Evolutionary conservation across 2,329 filamentous ascomycete species (phyloP), one percentile per base, ranked within the genome.

Genomic region (Penicillium sp.): DNA sequence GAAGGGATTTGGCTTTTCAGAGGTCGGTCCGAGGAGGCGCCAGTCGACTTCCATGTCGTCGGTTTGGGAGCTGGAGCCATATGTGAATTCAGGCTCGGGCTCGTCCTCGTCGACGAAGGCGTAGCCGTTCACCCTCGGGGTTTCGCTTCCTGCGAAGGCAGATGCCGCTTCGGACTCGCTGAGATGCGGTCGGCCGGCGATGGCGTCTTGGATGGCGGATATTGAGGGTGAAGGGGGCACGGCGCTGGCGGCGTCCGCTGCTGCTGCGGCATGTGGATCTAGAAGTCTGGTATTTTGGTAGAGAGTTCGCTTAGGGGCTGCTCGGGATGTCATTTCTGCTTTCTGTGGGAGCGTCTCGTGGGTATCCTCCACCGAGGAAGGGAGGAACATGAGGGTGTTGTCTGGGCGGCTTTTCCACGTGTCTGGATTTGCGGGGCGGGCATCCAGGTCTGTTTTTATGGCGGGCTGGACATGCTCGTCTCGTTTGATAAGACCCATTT

Each of bases 91-190:
- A 1, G 69, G 65, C 17, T 78, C 77, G 9, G 74, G 65, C 50
- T 81, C 80, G 52, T 80, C 89, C 56, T 96, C 91, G 65, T 96
- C 92, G 36, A 99, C 93, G 75, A 96, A 97, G 0, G 91, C 85
- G 73, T 97, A 99, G 1, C 94, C 94, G 62, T 96, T 96, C 0
- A 97, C 90, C 2, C 91, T 84, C 0, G 93, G 94, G 0, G 93
- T 97, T 73, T 96, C 92, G 57, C 82, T 83, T 17, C 88, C 89
- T 1, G 81, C 80, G 59, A 63, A 50, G 4, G 57, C 57, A 3
- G 63, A 65, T 2, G 81, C 81, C 10, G 79, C 73, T 64, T 91
- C 87, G 13, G 85, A 85, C 25, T 87, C 84, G 9, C 81, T 83
- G 2, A 81, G 78, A 9, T 85, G 83, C 5, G 88, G 85, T 8